phyloP scores from a whole-genome alignment of 2,329 filamentous ascomycete genomes.

The Pseudocercospora fijiensis region DNA sequence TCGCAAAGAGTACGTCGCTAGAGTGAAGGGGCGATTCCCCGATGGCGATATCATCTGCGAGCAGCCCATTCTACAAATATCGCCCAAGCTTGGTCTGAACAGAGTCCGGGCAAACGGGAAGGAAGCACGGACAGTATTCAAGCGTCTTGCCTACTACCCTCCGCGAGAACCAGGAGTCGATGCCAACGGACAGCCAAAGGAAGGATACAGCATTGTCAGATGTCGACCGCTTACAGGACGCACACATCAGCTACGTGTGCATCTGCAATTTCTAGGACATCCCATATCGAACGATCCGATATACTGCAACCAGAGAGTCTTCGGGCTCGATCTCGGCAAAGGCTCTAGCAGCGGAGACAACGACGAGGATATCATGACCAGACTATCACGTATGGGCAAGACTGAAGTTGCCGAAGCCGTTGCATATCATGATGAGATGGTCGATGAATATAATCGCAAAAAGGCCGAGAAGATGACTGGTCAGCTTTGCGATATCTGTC shows the following conservation, averaged over 20 bases:
- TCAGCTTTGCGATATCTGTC: slow-evolving; percentile 73
- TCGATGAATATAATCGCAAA: slow-evolving; percentile 82
- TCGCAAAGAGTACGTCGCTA: slow-evolving; percentile 90
- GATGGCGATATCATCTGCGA: slow-evolving; percentile 89
- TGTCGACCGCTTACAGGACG: slow-evolving; percentile 90
- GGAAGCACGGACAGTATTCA: slow-evolving; percentile 85
- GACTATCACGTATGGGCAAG: slow-evolving; percentile 88
- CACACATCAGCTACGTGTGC: slow-evolving; percentile 92
- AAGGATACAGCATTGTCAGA: slow-evolving; percentile 88
- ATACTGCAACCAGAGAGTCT: slow-evolving; percentile 91
- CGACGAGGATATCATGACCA: slow-evolving; percentile 86
- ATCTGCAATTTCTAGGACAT: slow-evolving; percentile 89
- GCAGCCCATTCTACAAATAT: slow-evolving; percentile 89
- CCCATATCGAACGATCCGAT: slow-evolving; percentile 98
- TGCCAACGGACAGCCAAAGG: slow-evolving; percentile 22
- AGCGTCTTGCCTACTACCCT: slow-evolving; percentile 87
- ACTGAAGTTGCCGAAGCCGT: slow-evolving; percentile 86
- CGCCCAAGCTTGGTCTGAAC: slow-evolving; percentile 91
- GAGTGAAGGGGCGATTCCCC: slow-evolving; percentile 88
- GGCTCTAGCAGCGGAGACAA: slow-evolving; percentile 66
- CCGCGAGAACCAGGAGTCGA: slow-evolving; percentile 25
- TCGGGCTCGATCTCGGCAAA: slow-evolving; percentile 74
- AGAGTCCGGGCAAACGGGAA: slow-evolving; percentile 93
- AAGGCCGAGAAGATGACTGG: slow-evolving; percentile 95
- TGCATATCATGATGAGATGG: slow-evolving; percentile 91